Evolutionary conservation across 371 early-diverging fungal species (phyloP), one percentile per base, ranked within the genome.

Genomic region (Zychaea mexicana): DNA sequence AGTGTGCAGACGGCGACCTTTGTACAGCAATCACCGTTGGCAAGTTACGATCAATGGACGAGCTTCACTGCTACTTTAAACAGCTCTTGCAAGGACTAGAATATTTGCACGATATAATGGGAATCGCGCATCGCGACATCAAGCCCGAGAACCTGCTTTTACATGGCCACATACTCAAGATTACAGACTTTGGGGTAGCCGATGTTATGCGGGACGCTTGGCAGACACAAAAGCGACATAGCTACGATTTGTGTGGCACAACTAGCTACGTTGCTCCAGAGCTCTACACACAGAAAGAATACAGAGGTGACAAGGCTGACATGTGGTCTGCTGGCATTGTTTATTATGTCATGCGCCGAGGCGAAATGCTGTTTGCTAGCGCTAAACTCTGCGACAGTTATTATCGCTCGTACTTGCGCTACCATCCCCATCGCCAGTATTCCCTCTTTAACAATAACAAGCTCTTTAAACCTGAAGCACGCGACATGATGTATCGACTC

Each of bases 111-210:
- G 60, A 62, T 3, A 31, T 69, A 2, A 49, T 49, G 21, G 82
- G 84, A 1, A 69, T 88, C 3, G 82, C 71, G 42, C 88, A 88
- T 63, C 80, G 90, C 22, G 92, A 92, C 66, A 73, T 88, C 52
- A 88, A 88, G 67, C 90, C 90, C 38, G 84, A 86, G 59, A 86
- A 84, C 52, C 71, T 86, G 21, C 66, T 83, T 38, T 67, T 81
- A 24, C 65, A 67, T 32, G 58, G 58, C 28, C 52, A 54, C 8
- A 67, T 73, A 6, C 68, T 95, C 47, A 93, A 94, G 72, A 87
- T 97, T 30, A 86, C 94, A 13, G 97, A 97, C 72, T 97, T 97
- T 84, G 98, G 98, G 1, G 84, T 96, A 42, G 88, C 95, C 0
- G 92, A 93, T 60, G 96, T 98, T 1, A 96, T 96, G 81, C 81